These are phyloP conservation scores for Nigrospora sphaerica DNA, from an alignment of 2,329 filamentous ascomycete genomes.

Conservation along the genomic window DNA sequence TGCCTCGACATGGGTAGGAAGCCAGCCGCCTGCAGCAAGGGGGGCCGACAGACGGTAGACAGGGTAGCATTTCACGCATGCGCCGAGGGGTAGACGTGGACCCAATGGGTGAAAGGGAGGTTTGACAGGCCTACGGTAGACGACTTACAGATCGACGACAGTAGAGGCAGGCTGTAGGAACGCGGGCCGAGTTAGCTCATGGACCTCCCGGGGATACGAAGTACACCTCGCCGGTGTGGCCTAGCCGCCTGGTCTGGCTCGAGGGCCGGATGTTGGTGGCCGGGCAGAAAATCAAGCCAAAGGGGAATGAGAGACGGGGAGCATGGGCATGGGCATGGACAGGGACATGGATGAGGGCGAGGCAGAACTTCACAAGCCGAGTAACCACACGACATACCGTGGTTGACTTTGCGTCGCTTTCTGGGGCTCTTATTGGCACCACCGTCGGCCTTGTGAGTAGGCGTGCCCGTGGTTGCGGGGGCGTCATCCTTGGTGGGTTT, in stretches of 20 bases:
- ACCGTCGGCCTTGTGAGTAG: constrained; percentile 18
- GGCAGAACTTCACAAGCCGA: constrained; percentile 13
- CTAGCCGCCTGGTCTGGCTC: too few relatives aligned
- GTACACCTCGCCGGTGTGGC: neutral
- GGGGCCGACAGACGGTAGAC: constrained; percentile 7
- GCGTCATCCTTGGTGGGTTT: neutral
- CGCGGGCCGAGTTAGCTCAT: constrained; percentile 30
- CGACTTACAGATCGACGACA: constrained; percentile 81
- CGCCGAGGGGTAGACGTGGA: constrained; percentile 20
- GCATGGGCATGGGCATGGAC: neutral
- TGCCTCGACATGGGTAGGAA: constrained; percentile 1
- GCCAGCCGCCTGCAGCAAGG: constrained; percentile 8
- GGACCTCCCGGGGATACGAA: constrained; percentile 12
- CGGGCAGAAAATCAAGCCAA: neutral
- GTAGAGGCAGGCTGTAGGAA: constrained; percentile 72
- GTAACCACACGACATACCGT: constrained; percentile 63
- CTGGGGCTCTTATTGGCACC: constrained; percentile 55
- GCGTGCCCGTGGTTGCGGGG: constrained; percentile 5
- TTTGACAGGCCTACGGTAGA: constrained; percentile 18
- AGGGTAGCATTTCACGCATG: constrained; percentile 11
- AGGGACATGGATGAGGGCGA: neutral
- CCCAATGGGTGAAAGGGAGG: constrained; percentile 18
- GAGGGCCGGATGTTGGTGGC: too few relatives aligned
- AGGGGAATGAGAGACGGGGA: neutral
- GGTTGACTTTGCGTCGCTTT: constrained; percentile 84